These are phyloP conservation scores for Talaromyces sp. DNA, from an alignment of 2,329 filamentous ascomycete species.

Conservation along the genomic window DNA sequence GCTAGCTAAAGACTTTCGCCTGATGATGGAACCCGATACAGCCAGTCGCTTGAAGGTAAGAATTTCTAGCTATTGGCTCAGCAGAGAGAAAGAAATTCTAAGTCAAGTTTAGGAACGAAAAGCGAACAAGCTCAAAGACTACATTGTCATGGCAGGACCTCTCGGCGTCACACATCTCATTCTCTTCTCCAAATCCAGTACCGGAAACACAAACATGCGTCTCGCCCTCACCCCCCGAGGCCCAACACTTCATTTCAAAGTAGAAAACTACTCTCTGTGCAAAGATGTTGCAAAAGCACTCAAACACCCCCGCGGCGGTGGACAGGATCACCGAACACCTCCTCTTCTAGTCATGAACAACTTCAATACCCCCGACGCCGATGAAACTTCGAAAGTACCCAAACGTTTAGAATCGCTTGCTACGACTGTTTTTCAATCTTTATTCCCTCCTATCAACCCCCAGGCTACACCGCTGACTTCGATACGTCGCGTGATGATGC, in stretches of 20 bases:
- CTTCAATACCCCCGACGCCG: slow-evolving; percentile 65
- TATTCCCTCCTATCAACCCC: slow-evolving; percentile 94
- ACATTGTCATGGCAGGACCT: slow-evolving; percentile 91
- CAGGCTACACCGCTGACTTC: slow-evolving; percentile 83
- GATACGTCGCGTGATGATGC: slow-evolving; percentile 84
- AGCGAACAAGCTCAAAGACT: slow-evolving; percentile 85
- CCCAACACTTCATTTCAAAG: slow-evolving; percentile 88
- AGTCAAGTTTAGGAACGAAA: slow-evolving; percentile 62
- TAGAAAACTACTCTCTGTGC: slow-evolving; percentile 90
- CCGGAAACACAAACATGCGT: slow-evolving; percentile 88
- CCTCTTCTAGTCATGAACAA: slow-evolving; percentile 99
- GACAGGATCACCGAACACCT: slow-evolving; percentile 79
- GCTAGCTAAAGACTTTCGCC: slow-evolving; percentile 83
- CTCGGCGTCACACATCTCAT: slow-evolving; percentile 89
- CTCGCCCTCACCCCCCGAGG: slow-evolving; percentile 84
- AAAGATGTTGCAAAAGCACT: slow-evolving; percentile 84
- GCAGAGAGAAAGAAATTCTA: neutral
- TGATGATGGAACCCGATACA: slow-evolving; percentile 94
- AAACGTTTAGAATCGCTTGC: slow-evolving; percentile 91
- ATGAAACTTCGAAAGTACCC: slow-evolving; percentile 65
- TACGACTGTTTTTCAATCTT: slow-evolving; percentile 90
- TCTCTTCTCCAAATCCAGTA: slow-evolving; percentile 84
- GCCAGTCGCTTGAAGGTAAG: slow-evolving; percentile 73
- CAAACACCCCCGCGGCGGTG: slow-evolving; percentile 75
- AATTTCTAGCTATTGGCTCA: neutral